These are phyloP conservation scores for Patellifolia procumbens DNA, from an alignment of 179 eudicot genomes.

Conservation along the genomic window DNA sequence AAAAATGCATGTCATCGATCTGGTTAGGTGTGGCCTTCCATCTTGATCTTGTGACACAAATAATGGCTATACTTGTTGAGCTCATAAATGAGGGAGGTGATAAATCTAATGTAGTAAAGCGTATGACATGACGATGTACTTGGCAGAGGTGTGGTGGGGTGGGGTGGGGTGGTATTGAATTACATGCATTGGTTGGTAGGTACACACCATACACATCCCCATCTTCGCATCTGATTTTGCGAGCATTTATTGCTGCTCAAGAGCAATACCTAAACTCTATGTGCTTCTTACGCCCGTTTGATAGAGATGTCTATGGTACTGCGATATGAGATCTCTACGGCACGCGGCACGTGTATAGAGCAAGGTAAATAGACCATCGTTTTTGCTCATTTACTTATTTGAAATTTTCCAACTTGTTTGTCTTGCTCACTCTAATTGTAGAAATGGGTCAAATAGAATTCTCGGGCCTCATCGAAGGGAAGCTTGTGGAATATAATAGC, in stretches of 20 bases:
- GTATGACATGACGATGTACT: neutral
- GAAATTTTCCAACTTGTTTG: too few species aligned
- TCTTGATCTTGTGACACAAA: neutral
- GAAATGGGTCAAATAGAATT: too few species aligned
- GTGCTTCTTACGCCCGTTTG: too few species aligned
- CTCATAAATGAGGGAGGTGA: conserved; percentile 8
- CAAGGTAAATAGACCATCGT: too few species aligned
- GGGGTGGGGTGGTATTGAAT: neutral
- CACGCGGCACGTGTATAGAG: too few species aligned
- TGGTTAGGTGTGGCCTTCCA: neutral
- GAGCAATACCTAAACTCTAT: neutral
- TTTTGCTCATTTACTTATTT: too few species aligned
- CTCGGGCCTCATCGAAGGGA: too few species aligned
- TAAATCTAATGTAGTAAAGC: neutral
- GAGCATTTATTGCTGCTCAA: conserved; percentile 15
- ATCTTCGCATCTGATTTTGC: conserved; percentile 18
- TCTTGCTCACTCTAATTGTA: too few species aligned
- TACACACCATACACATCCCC: neutral
- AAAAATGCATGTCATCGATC: neutral
- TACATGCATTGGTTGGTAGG: neutral
- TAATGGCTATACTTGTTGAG: neutral
- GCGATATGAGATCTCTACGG: too few species aligned
- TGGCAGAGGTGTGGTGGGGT: neutral
- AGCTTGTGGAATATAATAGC: too few species aligned
- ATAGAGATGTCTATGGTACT: too few species aligned